Evolutionary conservation across 2,329 filamentous ascomycete species (phyloP), one percentile per base, ranked within the genome.

Genomic region (Verticillium tricorpus): DNA sequence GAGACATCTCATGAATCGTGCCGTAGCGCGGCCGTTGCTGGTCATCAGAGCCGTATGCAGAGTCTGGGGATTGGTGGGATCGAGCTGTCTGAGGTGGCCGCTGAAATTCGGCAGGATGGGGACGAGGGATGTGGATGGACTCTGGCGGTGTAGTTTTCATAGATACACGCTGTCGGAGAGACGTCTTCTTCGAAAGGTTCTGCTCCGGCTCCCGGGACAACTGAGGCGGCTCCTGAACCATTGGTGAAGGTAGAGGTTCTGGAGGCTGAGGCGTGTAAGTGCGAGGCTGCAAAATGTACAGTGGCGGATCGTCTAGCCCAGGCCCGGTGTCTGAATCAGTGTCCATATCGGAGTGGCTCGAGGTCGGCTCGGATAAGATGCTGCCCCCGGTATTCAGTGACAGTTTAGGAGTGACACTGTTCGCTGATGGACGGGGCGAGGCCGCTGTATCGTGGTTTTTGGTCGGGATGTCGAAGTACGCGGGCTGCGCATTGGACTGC

Each of bases 221-320:
- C 25, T 56, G 56, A n/a, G 66, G 63, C 11, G 68, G 56, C 17
- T 74, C 72, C 35, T 71, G 70, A 2, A 79, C 66, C 57, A 76
- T 75, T 2, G 82, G 82, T 5, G 82, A 82, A 1, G 81, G 79
- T 25, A 79, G 67, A 2, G 82, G 81, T 12, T 78, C 74, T 0
- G 80, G 77, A 4, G 78, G 79, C 58, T 79, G 75, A 0, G 85
- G 85, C 0, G 82, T 85, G 66, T 87, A 87, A 0, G 83, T 85
- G 37, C 79, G 76, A 14, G 85, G 85, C 64, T 87, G 84, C 5
- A 87, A 74, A 25, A 87, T 76, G 62, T 79, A 86, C 1, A 86
- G 67, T 0, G 77, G 72, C 11, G 76, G 76, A 45, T 82, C 76
- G 40, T 72, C 70, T 15, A 69, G 64, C 12, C 61, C 62, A 17